These are phyloP conservation scores for Catharanthus roseus DNA, from an alignment of 257 asterid species.

Conservation along the genomic window DNA sequence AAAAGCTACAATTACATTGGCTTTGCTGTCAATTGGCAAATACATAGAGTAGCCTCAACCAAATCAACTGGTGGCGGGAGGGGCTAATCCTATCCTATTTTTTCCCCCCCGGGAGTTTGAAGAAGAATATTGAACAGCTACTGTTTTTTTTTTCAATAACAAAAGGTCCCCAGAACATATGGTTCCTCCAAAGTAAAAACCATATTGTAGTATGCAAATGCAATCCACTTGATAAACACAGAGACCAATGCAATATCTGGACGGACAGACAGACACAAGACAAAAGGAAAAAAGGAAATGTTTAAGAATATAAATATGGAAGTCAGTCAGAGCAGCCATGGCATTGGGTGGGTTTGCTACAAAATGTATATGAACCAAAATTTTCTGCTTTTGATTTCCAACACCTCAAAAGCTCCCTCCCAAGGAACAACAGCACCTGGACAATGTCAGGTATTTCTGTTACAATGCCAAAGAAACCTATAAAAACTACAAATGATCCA, in stretches of 20 bases:
- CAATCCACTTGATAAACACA: slow-evolving; percentile 22
- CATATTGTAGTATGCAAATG: slow-evolving; percentile 46
- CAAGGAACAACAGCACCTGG: slow-evolving; percentile 28
- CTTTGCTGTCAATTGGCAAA: no score
- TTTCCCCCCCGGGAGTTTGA: no score
- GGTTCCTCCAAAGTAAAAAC: no score
- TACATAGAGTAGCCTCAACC: no score
- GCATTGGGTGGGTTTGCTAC: slow-evolving; percentile 10
- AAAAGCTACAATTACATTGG: no score
- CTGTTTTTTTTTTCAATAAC: no score
- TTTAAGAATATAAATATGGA: slow-evolving; percentile 13
- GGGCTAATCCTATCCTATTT: no score
- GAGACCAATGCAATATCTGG: slow-evolving; percentile 42
- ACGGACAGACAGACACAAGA: slow-evolving; percentile 39
- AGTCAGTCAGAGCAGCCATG: slow-evolving; percentile 25
- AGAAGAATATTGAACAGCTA: no score
- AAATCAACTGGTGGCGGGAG: no score
- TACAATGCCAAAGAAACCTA: slow-evolving; percentile 19
- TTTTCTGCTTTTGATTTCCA: slow-evolving; percentile 20
- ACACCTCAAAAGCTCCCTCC: slow-evolving; percentile 21
- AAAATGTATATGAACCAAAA: slow-evolving; percentile 15
- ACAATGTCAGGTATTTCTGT: slow-evolving; percentile 17
- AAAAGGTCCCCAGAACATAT: no score
- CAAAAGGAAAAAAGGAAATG: slow-evolving; percentile 22
- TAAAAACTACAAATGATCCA: slow-evolving; percentile 11